Evolutionary conservation across 1,284 basidiomycete genomes (phyloP).

Genomic region (Irpex rosettiformis): DNA sequence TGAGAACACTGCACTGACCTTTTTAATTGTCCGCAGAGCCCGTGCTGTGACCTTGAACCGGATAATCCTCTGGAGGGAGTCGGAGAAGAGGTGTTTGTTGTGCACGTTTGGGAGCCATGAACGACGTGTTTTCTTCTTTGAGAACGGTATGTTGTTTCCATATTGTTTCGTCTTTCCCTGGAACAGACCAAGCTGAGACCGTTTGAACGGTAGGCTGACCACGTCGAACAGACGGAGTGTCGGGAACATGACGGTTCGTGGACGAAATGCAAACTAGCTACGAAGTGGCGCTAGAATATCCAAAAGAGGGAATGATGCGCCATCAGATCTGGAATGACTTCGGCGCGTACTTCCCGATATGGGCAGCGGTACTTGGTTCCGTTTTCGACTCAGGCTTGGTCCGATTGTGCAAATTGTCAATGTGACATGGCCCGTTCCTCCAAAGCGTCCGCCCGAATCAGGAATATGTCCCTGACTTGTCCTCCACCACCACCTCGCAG

Average conservation of each 20-base stretch:
- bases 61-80: constrained; percentile 54
- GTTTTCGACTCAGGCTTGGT: not conserved
- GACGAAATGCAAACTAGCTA: not conserved
- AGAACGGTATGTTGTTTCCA: constrained; percentile 91
- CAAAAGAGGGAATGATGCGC: not conserved
- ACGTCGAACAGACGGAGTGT: constrained; percentile 31
- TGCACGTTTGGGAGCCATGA: constrained; percentile 89
- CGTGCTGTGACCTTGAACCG: constrained; percentile 70
- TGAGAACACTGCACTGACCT: constrained; percentile 49
- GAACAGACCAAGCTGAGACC: constrained; percentile 72
- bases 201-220: constrained; percentile 69
- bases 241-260: constrained; percentile 31
- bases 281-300: not conserved
- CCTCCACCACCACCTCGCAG: not conserved
- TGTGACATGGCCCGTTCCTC: not conserved
- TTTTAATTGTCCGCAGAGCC: constrained; percentile 77
- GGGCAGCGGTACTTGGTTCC: not conserved
- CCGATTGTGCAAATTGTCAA: not conserved
- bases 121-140: constrained; percentile 87
- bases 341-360: not conserved
- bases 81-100: constrained; percentile 66
- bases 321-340: not conserved
- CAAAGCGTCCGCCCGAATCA: not conserved
- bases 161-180: constrained; percentile 77
- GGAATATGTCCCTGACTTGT: not conserved